Evolutionary conservation across 129 eudicot genomes (phyloP).

Genomic region (Flaveria trinervia): DNA sequence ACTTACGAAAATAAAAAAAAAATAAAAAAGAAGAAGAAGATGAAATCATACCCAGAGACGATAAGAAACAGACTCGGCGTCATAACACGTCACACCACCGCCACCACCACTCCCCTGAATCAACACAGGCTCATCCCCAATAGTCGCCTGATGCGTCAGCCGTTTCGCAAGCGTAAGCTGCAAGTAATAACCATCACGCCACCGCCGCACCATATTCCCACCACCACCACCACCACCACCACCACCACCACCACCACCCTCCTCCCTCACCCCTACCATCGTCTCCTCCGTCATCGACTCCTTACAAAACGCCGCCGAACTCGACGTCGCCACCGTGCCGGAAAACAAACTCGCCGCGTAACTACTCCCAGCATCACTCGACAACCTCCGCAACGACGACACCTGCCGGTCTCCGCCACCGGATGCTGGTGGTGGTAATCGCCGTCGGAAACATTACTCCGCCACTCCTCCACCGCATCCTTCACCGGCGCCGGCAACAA

Average conservation of each 20-base stretch:
- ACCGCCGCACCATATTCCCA: conserved; percentile 40
- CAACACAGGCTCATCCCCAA: conserved; percentile 55
- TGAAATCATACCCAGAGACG: conserved; percentile 70
- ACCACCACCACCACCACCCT: conserved; percentile 16
- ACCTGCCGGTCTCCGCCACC: conserved; percentile 38
- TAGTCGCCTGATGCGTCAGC: conserved; percentile 54
- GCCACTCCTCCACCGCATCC: conserved; percentile 28
- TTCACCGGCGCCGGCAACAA: conserved; percentile 39
- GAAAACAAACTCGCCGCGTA: conserved; percentile 83
- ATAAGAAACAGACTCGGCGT: conserved; percentile 74
- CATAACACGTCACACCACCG: conserved; percentile 44
- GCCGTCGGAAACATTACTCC: conserved; percentile 9
- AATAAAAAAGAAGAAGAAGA: no score
- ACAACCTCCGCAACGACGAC: conserved; percentile 55
- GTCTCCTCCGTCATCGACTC: conserved; percentile 38
- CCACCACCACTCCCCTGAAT: conserved; percentile 38
- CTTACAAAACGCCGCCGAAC: conserved; percentile 43
- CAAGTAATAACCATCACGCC: conserved; percentile 72
- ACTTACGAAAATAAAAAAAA: no score
- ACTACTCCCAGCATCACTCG: conserved; percentile 62
- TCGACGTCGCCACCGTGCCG: conserved; percentile 52
- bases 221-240: neutral
- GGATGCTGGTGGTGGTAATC: conserved; percentile 23
- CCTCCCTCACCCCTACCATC: conserved; percentile 28
- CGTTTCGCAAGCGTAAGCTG: conserved; percentile 76